Percentiles rank a stretch among this genome's conserved stretches.
These are phyloP conservation scores for Lasiodiplodia gonubiensis DNA, from an alignment of 2,329 filamentous ascomycete species.

Conservation along the genomic window DNA sequence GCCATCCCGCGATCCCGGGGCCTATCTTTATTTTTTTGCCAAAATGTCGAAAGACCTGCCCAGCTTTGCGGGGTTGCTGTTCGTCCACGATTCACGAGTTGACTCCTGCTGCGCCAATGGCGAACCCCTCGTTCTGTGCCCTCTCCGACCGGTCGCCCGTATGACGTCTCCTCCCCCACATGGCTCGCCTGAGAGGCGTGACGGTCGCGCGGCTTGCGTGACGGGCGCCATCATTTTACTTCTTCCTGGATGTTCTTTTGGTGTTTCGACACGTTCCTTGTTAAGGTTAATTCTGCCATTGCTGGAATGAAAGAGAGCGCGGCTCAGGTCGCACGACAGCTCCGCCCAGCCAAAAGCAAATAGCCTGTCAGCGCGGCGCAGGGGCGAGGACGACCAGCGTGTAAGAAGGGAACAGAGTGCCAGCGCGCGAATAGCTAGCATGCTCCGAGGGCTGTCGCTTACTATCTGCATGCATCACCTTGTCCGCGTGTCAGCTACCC, in stretches of 20 bases:
- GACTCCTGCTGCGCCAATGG: not conserved
- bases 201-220: not conserved
- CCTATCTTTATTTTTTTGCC: not conserved
- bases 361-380: not conserved
- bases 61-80: not conserved
- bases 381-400: not conserved
- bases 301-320: not conserved
- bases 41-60: not conserved
- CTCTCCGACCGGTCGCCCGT: not conserved
- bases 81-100: not conserved
- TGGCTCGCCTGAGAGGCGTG: not conserved
- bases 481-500: conserved; percentile 19
- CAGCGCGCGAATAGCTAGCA: not conserved
- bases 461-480: conserved; percentile 15
- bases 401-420: not conserved
- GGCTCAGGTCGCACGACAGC: not conserved
- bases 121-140: not conserved
- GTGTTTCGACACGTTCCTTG: not conserved
- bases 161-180: conserved; percentile 14
- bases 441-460: conserved; percentile 16
- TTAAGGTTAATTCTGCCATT: not conserved
- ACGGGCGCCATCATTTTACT: not conserved
- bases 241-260: not conserved
- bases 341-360: not conserved
- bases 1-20: not conserved